These are phyloP conservation scores for Calonectria honghensis DNA, from an alignment of 2,329 filamentous ascomycete genomes.

Conservation along the genomic window DNA sequence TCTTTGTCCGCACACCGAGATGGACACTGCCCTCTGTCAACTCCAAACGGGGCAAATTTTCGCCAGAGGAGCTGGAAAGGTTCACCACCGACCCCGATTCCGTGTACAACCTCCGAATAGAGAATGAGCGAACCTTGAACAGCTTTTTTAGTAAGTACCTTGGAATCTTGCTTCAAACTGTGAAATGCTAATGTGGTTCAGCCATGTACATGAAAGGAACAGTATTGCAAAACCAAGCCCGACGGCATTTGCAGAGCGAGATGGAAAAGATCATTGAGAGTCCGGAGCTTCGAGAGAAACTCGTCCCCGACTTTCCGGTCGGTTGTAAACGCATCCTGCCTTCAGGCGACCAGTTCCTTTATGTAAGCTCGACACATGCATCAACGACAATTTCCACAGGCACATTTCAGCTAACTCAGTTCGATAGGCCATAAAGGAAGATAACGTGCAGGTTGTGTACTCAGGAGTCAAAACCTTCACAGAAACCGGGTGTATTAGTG, in stretches of 20 bases:
- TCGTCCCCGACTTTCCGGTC: constrained; percentile 13
- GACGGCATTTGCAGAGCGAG: not conserved
- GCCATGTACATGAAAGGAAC: constrained; percentile 20
- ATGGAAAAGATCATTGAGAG: constrained; percentile 6
- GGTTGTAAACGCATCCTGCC: constrained; percentile 13
- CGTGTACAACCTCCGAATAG: not conserved
- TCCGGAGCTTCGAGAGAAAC: not conserved
- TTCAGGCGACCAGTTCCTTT: constrained; percentile 9
- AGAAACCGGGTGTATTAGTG: not conserved
- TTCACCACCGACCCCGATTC: not conserved
- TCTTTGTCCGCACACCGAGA: constrained; percentile 4
- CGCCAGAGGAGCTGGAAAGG: not conserved
- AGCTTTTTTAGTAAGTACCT: not conserved
- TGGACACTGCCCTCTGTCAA: constrained; percentile 16
- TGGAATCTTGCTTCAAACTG: no score
- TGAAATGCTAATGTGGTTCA: not conserved
- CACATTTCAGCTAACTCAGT: not conserved
- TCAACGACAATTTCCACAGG: no score
- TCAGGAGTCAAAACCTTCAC: not conserved
- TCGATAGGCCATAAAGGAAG: not conserved
- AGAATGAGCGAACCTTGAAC: constrained; percentile 15
- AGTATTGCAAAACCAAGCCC: constrained; percentile 2
- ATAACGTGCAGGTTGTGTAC: constrained; percentile 1
- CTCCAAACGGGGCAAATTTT: constrained; percentile 13
- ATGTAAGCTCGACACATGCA: not conserved